Evolutionary conservation across 257 asterid genomes (phyloP).

Genomic region (Solanum ossicruentum): DNA sequence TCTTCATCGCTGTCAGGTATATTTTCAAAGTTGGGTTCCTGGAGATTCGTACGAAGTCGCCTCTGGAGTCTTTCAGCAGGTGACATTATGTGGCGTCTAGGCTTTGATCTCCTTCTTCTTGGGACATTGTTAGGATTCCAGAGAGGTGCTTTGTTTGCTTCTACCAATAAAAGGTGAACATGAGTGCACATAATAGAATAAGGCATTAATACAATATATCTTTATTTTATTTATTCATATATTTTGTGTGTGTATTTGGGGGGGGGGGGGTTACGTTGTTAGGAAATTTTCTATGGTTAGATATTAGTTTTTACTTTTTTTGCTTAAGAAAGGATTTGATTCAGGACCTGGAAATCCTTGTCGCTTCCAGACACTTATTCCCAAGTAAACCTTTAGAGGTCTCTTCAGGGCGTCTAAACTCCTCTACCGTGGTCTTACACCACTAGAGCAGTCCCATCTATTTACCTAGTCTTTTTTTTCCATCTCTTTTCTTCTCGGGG

Average conservation of each 20-base stretch:
- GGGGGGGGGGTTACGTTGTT: neutral
- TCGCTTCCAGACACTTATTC: no score
- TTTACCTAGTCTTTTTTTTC: no score
- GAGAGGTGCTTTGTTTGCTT: neutral
- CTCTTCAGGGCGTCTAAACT: neutral
- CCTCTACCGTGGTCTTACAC: neutral
- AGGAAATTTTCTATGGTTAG: neutral
- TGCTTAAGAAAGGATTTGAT: neutral
- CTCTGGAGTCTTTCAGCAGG: constrained; percentile 14
- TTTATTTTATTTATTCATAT: no score
- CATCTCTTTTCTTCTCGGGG: no score
- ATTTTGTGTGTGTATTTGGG: no score
- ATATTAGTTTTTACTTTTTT: neutral
- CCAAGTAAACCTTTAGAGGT: neutral
- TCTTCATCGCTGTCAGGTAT: neutral
- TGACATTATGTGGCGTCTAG: constrained; percentile 11
- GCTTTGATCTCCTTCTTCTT: constrained; percentile 24
- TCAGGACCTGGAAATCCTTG: neutral
- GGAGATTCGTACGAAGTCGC: constrained; percentile 2
- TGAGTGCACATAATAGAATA: neutral
- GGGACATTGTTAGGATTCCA: constrained; percentile 12
- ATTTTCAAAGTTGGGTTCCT: neutral
- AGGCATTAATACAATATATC: neutral
- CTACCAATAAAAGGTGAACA: constrained; percentile 2
- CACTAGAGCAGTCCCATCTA: no score